Base-by-base conservation (phyloP, 2,329 filamentous ascomycete species). In the Massarina eburnea region DNA sequence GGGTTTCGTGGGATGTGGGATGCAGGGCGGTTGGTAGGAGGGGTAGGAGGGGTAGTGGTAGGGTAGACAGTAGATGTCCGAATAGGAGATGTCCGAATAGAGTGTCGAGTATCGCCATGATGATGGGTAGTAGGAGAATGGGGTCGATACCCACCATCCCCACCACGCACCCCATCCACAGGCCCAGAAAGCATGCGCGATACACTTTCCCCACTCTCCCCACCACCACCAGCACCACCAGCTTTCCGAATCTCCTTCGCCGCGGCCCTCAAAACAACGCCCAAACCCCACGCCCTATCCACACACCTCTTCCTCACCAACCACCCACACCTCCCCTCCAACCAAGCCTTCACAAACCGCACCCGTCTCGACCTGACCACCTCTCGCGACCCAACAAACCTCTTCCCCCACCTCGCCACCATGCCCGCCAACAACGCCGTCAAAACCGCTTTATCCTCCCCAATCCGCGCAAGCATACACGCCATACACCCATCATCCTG, bases 381-480 rank as follows among this genome's bases (percentile, higher is more conserved):
- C 19, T 36, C 20, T 10, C 29, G 10, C 17, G 2, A 3, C 14
- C 43, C 43, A 9, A 24, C 21, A 35, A n/a, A 9, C 10, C n/a
- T 17, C 15, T 1, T 7, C 7, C 12, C 4, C 2, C 27, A 9
- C 3, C 54, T 52, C 2, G 56, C 59, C 2, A 62, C 52, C 54
- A 65, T 59, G 5, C 59, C 59, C 7, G 56, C 55, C 4, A 64
- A 56, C 18, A 68, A 47, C 6, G 64, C 61, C 20, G 53, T 54
- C 1, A 64, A 24, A 3, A 61, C 59, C 8, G 48, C 22, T 3
- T 39, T 22, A 19, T 68, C 59, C 2, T 51, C 53, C 3, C 63
- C 64, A 2, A 70, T 57, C 1, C 65, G 55, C 8, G 61, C 49
- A 8, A 68, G 52, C 36, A 68, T 59, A 26, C 66, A 70, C 1